These are phyloP conservation scores for Prunus padus DNA, from an alignment of 306 rosid genomes.

Conservation along the genomic window DNA sequence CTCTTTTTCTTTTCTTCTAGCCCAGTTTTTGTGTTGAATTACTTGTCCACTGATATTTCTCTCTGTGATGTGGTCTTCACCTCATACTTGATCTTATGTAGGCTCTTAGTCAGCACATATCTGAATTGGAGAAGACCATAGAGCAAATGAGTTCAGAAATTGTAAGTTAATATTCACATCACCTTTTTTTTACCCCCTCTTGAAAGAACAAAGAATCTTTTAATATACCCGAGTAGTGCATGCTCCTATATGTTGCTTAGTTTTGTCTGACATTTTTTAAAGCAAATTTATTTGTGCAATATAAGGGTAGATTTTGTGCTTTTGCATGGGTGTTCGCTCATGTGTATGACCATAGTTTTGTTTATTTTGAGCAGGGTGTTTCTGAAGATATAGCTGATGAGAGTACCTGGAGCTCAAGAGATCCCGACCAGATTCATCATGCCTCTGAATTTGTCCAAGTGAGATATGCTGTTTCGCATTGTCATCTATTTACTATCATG, in stretches of 20 bases:
- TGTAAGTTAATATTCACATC: slow-evolving; percentile 45
- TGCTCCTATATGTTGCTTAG: too few relatives aligned
- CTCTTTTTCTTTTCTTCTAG: neutral
- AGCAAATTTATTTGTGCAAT: too few relatives aligned
- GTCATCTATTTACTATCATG: neutral
- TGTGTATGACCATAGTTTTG: slow-evolving; percentile 9
- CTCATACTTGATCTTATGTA: slow-evolving; percentile 44
- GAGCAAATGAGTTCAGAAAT: slow-evolving; percentile 74
- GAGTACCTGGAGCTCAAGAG: slow-evolving; percentile 38
- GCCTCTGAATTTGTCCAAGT: slow-evolving; percentile 49
- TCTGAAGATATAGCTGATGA: slow-evolving; percentile 48
- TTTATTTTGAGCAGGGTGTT: slow-evolving; percentile 48
- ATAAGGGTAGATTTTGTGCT: neutral
- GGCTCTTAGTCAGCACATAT: slow-evolving; percentile 94
- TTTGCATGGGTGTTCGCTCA: neutral
- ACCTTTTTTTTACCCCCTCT: neutral
- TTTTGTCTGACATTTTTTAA: too few relatives aligned
- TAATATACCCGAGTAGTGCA: too few relatives aligned
- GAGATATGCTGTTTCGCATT: slow-evolving; percentile 21
- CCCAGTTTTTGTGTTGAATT: neutral
- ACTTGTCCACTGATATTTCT: slow-evolving; percentile 5
- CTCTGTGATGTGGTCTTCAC: slow-evolving; percentile 6
- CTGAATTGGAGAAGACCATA: slow-evolving; percentile 60
- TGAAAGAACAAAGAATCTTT: too few relatives aligned
- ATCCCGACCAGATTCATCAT: slow-evolving; percentile 30